Evolutionary conservation across 1,284 basidiomycete genomes (phyloP), one percentile per base, ranked within the genome.

Genomic region (Naganishia liquefaciens): DNA sequence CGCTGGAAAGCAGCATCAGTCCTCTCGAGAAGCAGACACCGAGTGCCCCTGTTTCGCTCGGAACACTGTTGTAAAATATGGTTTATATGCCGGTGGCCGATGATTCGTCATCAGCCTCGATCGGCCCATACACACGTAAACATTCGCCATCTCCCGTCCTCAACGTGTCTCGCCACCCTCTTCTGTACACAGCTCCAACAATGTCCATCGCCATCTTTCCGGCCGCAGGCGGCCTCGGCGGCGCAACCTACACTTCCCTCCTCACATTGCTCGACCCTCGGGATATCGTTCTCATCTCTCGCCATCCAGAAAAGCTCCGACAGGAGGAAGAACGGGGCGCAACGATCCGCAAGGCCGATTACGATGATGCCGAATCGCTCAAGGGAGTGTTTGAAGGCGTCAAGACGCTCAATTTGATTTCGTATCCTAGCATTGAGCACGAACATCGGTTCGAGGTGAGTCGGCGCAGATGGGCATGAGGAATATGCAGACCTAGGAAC

Each of bases 351-450:
- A 30, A 54, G 33, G 69, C 64, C 1, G 62, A 68, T 46, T 70
- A 63, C 54, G 62, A 67, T 39, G 65, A 70, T 19, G 27, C 42
- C 0, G 52, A 27, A 1, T 50, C 67, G 30, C 43, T 63, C 15
- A 42, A 42, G 23, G 65, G 58, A 2, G 58, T 57, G 5, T 68
- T 68, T 49, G 66, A 68, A 11, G 66, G 66, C 0, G 62, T 58
- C 47, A 54, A 70, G 37, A 54, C 44, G 10, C 55, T 70, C n/a
- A 69, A 68, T 37, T 49, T 70, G 46, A 68, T 70, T 19, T 70
- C 69, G 19, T 69, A 68, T 43, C 61, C 69, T 3, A 64, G 44
- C n/a, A 67, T 70, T 25, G 19, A 63, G 42, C 42, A 68, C 37
- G 69, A 70, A 46, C 62, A 68, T 47, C 67, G 70, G 7, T 60